Conservation (phyloP, 1,284 basidiomycete species). For the Vanrija humicola region DNA sequence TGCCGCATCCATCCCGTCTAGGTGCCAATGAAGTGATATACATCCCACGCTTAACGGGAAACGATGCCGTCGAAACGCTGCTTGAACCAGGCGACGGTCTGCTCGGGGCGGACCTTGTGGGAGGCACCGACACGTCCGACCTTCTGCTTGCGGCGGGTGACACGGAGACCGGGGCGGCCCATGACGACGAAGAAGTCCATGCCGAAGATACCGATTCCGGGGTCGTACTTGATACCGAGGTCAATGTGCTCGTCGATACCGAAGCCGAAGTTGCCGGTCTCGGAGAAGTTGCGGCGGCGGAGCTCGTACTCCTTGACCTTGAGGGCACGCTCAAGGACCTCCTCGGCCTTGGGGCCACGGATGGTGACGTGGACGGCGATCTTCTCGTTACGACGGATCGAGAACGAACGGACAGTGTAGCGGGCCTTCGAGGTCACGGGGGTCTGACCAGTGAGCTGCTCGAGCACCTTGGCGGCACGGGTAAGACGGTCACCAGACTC, state of each 20-base stretch:
- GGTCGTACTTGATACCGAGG: conserved; percentile 96
- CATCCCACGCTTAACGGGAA: conserved; percentile 40
- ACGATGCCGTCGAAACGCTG: conserved; percentile 97
- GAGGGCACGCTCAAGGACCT: conserved; percentile 97
- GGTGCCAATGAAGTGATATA: conserved; percentile 13
- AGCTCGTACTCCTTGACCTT: conserved; percentile 99
- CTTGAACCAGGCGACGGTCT: conserved; percentile 98
- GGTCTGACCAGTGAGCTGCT: conserved; percentile 99
- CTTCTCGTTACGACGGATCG: conserved; percentile 99
- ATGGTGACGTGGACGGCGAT: conserved; percentile 99
- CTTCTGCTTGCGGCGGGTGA: conserved; percentile 87
- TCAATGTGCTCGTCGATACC: conserved; percentile 99
- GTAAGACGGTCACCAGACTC: conserved; percentile 99
- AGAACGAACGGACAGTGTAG: conserved; percentile 98
- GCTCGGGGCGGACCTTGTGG: conserved; percentile 87
- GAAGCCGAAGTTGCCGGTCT: conserved; percentile 98
- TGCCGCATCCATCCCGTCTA: too few species aligned
- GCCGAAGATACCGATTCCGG: conserved; percentile 93
- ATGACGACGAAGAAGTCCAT: conserved; percentile 99
- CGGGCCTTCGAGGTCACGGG: conserved; percentile 99
- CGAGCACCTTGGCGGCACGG: conserved; percentile 97
- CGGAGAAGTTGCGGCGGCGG: conserved; percentile 81
- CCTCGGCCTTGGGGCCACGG: conserved; percentile 98
- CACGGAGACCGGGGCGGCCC: conserved; percentile 91
- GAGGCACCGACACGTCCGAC: conserved; percentile 79